Evolutionary conservation across 352 stramenopile species (phyloP), one percentile per base, ranked within the genome.

Genomic region (Phytophthora ramorum): DNA sequence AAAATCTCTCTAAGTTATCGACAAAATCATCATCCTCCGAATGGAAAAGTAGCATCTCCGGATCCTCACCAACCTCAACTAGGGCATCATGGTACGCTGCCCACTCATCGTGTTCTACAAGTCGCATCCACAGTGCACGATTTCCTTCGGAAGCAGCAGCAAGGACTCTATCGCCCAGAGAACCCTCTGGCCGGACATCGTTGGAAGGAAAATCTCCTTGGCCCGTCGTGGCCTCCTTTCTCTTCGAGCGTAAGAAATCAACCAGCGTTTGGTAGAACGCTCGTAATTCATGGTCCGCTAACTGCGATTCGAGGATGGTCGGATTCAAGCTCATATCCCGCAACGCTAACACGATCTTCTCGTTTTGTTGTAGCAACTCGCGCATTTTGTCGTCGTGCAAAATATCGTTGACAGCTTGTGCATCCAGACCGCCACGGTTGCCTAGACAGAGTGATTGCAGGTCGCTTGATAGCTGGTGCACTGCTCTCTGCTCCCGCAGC

Each of bases 301-400:
- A 65, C 50, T 92, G 83, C 48, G 40, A 50, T n/a, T 63, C 40
- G 3, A 92, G 69, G 16, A 85, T 68, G 9, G 75, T 52, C 7
- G 83, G 81, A 19, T 86, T 79, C 61, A 92, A 61, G 56, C 83
- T 90, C 78, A 92, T 89, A 40, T 92, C 83, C 20, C 83, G 73
- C 34, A 92, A 53, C 17, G 83, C 83, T 14, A 69, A 35, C 1
- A 90, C 72, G 28, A 92, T 75, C 17, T 73, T 69, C 24, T 80
- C 75, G 28, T 87, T 75, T 19, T 69, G 61, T 38, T 79, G 63
- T 7, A 88, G 40, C 26, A 80, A 30, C 9, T 49, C 30, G 4
- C 81, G 80, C 50, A 92, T 82, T 7, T 58, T 61, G 16, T 63
- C 53, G 26, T 92, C 71, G 9, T 73, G 58, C 19, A 92, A 64